A percentile compares a stretch with the other conserved stretches of the same genome.
These are phyloP conservation scores for Calocera cornea DNA, from an alignment of 768 basidiomycete genomes.

Conservation along the genomic window DNA sequence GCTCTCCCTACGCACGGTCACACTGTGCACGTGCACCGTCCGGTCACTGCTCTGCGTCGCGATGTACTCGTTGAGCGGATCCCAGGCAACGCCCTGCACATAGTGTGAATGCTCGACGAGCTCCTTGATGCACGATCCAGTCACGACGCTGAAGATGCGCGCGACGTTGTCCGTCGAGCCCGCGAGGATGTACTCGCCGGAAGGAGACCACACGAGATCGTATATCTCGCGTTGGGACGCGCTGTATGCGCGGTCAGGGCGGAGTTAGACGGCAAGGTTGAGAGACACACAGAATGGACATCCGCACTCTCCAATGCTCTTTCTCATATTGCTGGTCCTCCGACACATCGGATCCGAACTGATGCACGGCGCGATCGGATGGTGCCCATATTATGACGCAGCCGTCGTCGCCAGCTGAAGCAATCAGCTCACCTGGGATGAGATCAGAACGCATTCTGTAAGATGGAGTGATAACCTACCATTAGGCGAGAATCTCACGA, in stretches of 20 bases:
- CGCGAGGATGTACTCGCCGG: slow-evolving; percentile 85
- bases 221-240: slow-evolving; percentile 88
- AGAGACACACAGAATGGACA: slow-evolving; percentile 57
- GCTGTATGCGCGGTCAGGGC: slow-evolving; percentile 28
- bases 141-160: slow-evolving; percentile 53
- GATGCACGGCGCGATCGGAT: slow-evolving; percentile 53
- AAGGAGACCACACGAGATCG: slow-evolving; percentile 94
- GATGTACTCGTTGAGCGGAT: slow-evolving; percentile 91
- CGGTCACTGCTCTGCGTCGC: slow-evolving; percentile 95
- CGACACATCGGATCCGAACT: slow-evolving; percentile 69
- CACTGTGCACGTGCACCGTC: slow-evolving; percentile 85
- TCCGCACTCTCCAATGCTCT: slow-evolving; percentile 87
- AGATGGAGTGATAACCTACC: slow-evolving; percentile 40
- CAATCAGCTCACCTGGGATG: slow-evolving; percentile 65
- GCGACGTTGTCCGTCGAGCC: slow-evolving; percentile 96
- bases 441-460: too few relatives aligned
- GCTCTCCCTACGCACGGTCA: slow-evolving; percentile 31
- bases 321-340: slow-evolving; percentile 83
- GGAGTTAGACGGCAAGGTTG: not conserved
- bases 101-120: slow-evolving; percentile 92
- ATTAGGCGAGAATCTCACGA: slow-evolving; percentile 88
- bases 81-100: slow-evolving; percentile 98
- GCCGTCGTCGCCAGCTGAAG: slow-evolving; percentile 97
- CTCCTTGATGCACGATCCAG: slow-evolving; percentile 77
- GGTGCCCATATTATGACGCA: slow-evolving; percentile 95